Conservation (phyloP, 257 asterid species). For the Handroanthus guayacan region DNA sequence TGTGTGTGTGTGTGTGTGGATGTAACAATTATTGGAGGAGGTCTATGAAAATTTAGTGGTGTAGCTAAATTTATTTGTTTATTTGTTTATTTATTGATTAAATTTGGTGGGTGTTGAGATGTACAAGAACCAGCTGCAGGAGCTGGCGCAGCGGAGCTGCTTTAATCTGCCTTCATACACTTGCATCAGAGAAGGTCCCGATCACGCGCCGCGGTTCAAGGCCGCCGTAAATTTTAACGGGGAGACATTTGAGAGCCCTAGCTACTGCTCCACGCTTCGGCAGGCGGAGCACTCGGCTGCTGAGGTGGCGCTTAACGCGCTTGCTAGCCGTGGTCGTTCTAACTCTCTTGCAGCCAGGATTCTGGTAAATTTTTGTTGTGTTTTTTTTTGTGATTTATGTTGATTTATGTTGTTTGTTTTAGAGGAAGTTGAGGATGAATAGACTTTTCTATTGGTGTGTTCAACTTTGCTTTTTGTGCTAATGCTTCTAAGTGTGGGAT, state of each 20-base stretch:
- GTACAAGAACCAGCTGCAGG: conserved; percentile 64
- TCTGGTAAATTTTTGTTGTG: conserved; percentile 37
- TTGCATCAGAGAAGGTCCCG: conserved; percentile 61
- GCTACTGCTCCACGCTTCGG: conserved; percentile 61
- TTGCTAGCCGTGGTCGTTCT: conserved; percentile 50
- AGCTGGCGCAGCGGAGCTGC: conserved; percentile 68
- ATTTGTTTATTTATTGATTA: background rate
- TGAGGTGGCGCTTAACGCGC: conserved; percentile 58
- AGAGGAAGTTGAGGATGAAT: too few species aligned
- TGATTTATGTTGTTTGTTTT: background rate
- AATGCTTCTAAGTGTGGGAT: background rate
- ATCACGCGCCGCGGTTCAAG: conserved; percentile 65
- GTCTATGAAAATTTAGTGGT: background rate
- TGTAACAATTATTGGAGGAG: background rate
- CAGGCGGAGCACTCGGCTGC: conserved; percentile 69
- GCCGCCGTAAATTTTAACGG: conserved; percentile 60
- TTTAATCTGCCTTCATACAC: conserved; percentile 58
- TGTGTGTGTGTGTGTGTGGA: background rate
- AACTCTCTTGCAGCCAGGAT: conserved; percentile 61
- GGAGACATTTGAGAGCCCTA: conserved; percentile 59
- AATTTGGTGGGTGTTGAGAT: conserved; percentile 23
- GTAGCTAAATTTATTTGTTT: background rate
- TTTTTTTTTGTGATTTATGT: background rate
- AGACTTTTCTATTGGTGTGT: background rate
- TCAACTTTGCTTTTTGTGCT: background rate